Evolutionary conservation across 345 rosid species (phyloP), one percentile per base, ranked within the genome.

Genomic region (Arabidopsis arenosa): DNA sequence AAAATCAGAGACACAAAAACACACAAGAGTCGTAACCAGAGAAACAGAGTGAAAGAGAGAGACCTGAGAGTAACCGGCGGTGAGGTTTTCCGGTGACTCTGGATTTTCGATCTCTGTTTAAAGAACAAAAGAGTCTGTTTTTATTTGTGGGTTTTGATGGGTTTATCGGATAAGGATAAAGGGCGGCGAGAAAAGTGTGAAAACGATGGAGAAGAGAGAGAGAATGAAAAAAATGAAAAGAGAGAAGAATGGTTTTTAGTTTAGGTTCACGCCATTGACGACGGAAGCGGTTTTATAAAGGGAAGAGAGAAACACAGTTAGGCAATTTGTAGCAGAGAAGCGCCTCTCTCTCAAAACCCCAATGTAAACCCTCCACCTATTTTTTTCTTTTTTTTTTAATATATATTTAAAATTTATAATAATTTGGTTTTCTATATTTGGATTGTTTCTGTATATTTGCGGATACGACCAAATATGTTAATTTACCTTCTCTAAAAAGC

Each of bases 321-420:
- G 10, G 45, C 9, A 9, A 28, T 43, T 43, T 7, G 52, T 40
- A 35, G 49, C 52, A 12, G n/a, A 9, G 54, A 43, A 43, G 48
- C 26, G 36, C 4, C 55, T 55, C 53, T 45, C 60, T 37, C 44
- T 57, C 40, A 23, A 69, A 76, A 62, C 80, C 79, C 80, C 80
- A 62, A 75, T 43, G 74, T 61, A 76, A 76, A 76, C 80, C 79
- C 80, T 76, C 65, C 70, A 62, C 75, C 63, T 45, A 62, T 53
- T 3, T 18, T 9, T 69, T 54, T 7, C 12, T 17, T 35, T 0
- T 13, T 56, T 30, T 33, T 14, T 1, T 4, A 13, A 30, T 9
- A 12, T 12, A 12, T 54, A 35, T 23, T 23, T 23, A 23, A 23
- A 23, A 1, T 23, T 23, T 23, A 23, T 23, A 23, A 23, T 23